Percentiles rank a stretch among this genome's conserved stretches.
These are phyloP conservation scores for Vachellia pachyceras DNA, from an alignment of 306 rosid genomes.

Conservation along the genomic window DNA sequence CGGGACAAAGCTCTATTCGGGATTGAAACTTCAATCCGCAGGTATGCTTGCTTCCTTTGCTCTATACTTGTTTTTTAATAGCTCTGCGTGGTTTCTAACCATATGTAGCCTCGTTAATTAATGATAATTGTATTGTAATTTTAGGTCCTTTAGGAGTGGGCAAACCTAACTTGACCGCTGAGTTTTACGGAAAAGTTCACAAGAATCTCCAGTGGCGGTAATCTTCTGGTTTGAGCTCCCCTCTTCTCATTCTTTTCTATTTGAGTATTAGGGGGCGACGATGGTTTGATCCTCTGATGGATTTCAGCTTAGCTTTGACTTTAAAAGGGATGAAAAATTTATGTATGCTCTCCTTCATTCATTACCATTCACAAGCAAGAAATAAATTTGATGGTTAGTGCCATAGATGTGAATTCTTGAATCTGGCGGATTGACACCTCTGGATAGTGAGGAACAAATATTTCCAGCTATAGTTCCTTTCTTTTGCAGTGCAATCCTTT, in stretches of 20 bases:
- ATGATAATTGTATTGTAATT: conserved; percentile 3
- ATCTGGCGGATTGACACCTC: neutral
- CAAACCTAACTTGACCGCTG: conserved; percentile 65
- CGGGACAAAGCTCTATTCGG: conserved; percentile 69
- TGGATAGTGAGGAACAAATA: neutral
- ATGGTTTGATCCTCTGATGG: neutral
- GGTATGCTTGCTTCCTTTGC: conserved; percentile 39
- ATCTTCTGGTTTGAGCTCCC: conserved; percentile 16
- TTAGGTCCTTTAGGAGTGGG: conserved; percentile 64
- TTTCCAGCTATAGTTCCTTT: conserved; percentile 4
- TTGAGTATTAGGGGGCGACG: neutral
- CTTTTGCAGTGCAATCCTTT: neutral
- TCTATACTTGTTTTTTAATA: neutral
- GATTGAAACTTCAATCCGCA: conserved; percentile 76
- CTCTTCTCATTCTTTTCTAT: neutral
- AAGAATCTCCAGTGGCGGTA: conserved; percentile 70
- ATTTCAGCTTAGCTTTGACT: neutral
- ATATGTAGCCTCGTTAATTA: conserved; percentile 19
- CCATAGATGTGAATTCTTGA: neutral
- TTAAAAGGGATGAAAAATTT: neutral
- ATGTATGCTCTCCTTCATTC: neutral
- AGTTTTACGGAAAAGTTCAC: conserved; percentile 73
- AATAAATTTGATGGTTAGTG: conserved; percentile 6
- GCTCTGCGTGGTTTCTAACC: neutral
- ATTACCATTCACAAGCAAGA: neutral